These are phyloP conservation scores for Acorus calamus DNA, from an alignment of 106 monocot species.

Conservation along the genomic window DNA sequence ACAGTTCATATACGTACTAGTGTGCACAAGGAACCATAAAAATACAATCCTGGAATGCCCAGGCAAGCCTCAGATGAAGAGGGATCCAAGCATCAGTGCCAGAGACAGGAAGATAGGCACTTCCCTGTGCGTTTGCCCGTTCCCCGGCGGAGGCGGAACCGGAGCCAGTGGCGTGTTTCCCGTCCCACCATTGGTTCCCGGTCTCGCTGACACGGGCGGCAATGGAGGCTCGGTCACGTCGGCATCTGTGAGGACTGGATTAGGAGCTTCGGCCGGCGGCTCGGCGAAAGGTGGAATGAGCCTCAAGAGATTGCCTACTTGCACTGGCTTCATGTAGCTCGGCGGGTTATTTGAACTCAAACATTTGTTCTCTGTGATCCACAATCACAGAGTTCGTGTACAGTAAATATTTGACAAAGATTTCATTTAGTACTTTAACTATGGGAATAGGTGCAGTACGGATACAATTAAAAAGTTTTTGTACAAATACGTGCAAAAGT, in stretches of 20 bases:
- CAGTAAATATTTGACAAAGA: no score
- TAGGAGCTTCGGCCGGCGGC: constrained; percentile 38
- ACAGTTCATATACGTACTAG: no score
- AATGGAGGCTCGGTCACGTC: constrained; percentile 58
- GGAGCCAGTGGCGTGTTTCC: constrained; percentile 9
- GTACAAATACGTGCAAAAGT: not conserved
- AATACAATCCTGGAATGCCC: not conserved
- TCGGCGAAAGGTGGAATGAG: not conserved
- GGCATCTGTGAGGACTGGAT: constrained; percentile 22
- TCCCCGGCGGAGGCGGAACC: not conserved
- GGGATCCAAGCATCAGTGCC: constrained; percentile 1
- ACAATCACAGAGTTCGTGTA: no score
- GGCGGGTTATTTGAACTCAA: constrained; percentile 21
- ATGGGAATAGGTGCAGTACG: no score
- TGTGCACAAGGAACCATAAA: not conserved
- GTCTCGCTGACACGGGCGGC: constrained; percentile 18
- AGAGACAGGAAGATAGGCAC: not conserved
- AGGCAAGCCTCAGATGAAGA: not conserved
- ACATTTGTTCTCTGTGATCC: constrained; percentile 41
- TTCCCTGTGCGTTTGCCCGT: not conserved
- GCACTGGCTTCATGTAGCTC: constrained; percentile 26
- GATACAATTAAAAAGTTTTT: no score
- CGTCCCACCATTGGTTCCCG: not conserved
- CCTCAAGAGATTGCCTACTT: constrained; percentile 14
- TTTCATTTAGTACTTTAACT: no score